Evolutionary conservation across 768 basidiomycete genomes (phyloP).

Genomic region (Psilocybe cyanescens): DNA sequence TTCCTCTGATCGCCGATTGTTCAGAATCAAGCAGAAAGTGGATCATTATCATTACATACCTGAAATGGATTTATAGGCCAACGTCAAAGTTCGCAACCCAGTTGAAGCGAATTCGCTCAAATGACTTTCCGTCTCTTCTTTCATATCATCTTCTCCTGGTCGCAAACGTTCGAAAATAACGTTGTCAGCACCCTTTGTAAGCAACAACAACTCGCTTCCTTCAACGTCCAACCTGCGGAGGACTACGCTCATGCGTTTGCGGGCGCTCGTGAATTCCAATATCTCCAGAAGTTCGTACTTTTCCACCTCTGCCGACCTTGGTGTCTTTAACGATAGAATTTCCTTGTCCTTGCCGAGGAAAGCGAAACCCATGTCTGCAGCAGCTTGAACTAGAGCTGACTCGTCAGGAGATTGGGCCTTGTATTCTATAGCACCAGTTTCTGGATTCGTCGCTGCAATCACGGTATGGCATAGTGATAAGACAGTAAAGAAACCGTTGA

Average conservation of each 20-base stretch:
- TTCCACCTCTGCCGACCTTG: conserved; percentile 67
- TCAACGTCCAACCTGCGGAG: conserved; percentile 70
- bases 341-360: conserved; percentile 91
- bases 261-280: conserved; percentile 89
- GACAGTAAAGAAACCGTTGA: conserved; percentile 91
- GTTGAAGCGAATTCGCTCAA: conserved; percentile 85
- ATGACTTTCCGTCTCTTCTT: conserved; percentile 77
- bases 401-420: conserved; percentile 98
- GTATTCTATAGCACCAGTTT: conserved; percentile 79
- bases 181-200: conserved; percentile 94
- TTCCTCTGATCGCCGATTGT: conserved; percentile 47
- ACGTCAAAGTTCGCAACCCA: conserved; percentile 87
- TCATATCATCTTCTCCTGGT: conserved; percentile 65
- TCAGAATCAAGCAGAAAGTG: conserved; percentile 3
- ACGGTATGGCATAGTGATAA: conserved; percentile 95
- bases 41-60: conserved; percentile 44
- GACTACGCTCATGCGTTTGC: conserved; percentile 96
- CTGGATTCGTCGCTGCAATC: conserved; percentile 69
- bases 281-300: conserved; percentile 90
- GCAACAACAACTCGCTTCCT: conserved; percentile 62
- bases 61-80: conserved; percentile 84
- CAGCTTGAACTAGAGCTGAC: conserved; percentile 95
- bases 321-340: conserved; percentile 73
- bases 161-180: conserved; percentile 91
- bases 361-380: conserved; percentile 91